phyloP scores from a whole-genome alignment of 495 filamentous ascomycete species.

The Xylaria scruposa region DNA sequence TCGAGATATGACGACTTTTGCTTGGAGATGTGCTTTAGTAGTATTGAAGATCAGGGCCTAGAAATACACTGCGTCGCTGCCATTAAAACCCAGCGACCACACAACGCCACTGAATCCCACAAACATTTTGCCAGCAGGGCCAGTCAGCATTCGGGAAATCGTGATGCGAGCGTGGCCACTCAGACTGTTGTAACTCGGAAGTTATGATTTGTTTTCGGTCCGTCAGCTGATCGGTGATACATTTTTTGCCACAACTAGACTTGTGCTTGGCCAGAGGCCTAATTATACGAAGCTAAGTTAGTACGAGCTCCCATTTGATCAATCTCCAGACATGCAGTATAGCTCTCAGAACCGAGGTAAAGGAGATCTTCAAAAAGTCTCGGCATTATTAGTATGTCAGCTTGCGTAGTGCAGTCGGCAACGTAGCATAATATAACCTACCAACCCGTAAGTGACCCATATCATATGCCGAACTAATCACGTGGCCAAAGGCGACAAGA shows the following conservation, averaged over 20 bases:
- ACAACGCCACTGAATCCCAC: slow-evolving; percentile 25
- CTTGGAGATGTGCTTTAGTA: slow-evolving; percentile 6
- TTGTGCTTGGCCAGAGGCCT: slow-evolving; percentile 1
- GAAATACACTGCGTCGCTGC: slow-evolving; percentile 27
- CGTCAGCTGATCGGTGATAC: slow-evolving; percentile 16
- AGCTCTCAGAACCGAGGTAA: background rate
- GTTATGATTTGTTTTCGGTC: slow-evolving; percentile 14
- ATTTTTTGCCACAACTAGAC: background rate
- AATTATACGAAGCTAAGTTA: slow-evolving; percentile 10
- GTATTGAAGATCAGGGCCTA: slow-evolving; percentile 16
- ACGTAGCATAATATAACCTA: background rate
- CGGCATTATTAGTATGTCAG: slow-evolving; percentile 23
- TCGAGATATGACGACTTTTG: slow-evolving; percentile 17
- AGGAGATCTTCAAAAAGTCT: background rate
- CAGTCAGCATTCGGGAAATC: slow-evolving; percentile 1
- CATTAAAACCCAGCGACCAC: slow-evolving; percentile 23
- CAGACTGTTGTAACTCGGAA: slow-evolving; percentile 9
- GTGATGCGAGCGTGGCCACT: slow-evolving; percentile 5
- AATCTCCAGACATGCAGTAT: background rate
- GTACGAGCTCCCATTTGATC: background rate
- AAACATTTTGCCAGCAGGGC: slow-evolving; percentile 1
- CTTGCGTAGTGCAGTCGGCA: slow-evolving; percentile 31
- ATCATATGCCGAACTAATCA: slow-evolving; percentile 27
- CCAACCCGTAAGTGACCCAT: background rate
- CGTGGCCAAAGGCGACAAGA: background rate